These are phyloP conservation scores for Coniochaeta sp. DNA, from an alignment of 2,329 filamentous ascomycete genomes.

Conservation along the genomic window DNA sequence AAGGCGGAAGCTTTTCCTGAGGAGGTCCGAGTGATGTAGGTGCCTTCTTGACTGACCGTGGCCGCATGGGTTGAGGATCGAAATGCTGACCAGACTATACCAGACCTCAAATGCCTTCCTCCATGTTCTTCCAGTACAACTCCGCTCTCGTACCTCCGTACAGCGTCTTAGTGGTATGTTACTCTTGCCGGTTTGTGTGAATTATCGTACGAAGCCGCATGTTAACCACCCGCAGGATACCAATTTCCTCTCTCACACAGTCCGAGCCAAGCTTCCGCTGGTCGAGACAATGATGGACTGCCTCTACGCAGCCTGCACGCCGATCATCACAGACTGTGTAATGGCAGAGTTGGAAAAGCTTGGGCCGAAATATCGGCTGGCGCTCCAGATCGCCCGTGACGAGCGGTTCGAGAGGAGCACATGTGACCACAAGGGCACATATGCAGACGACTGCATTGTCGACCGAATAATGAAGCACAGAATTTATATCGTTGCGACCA, in stretches of 20 bases:
- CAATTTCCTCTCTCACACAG: constrained; percentile 86
- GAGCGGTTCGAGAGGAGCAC: constrained; percentile 79
- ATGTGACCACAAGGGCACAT: constrained; percentile 85
- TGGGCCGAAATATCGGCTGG: constrained; percentile 81
- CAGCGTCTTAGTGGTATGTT: constrained; percentile 57
- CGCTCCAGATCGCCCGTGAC: constrained; percentile 78
- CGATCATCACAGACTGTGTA: constrained; percentile 71
- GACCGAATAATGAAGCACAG: constrained; percentile 67
- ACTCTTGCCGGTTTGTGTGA: not conserved
- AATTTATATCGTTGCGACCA: constrained; percentile 69
- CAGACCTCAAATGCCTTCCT: constrained; percentile 70
- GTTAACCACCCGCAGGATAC: constrained; percentile 41
- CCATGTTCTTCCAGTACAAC: constrained; percentile 87
- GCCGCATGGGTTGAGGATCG: not conserved
- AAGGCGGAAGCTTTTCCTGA: constrained; percentile 47
- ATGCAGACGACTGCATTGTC: constrained; percentile 61
- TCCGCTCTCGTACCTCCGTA: constrained; percentile 80
- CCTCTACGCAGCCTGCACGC: constrained; percentile 83
- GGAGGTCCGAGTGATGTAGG: constrained; percentile 65
- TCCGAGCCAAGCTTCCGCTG: constrained; percentile 83
- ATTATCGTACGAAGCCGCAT: not conserved
- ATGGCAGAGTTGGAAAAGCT: constrained; percentile 77
- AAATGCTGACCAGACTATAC: constrained; percentile 2
- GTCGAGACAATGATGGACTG: constrained; percentile 88
- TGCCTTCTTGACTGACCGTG: constrained; percentile 6